Conservation (phyloP, 2,329 filamentous ascomycete genomes). For the Didymosphaeria variabile region DNA sequence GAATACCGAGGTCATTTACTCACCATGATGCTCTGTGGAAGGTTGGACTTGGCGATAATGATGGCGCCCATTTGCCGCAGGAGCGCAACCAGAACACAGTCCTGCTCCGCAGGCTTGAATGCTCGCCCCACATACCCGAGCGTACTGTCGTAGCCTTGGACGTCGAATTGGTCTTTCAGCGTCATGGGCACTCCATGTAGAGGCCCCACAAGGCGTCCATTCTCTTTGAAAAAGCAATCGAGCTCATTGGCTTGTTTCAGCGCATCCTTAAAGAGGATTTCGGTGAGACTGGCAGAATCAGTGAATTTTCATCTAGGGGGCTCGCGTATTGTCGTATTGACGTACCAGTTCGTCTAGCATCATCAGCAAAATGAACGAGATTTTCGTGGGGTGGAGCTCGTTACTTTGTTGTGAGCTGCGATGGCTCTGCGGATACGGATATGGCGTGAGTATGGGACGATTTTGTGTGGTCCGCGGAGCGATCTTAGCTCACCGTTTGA, state of each 20-base stretch:
- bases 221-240: constrained; percentile 50
- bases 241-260: constrained; percentile 52
- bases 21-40: constrained; percentile 67
- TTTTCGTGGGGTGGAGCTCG: constrained; percentile 13
- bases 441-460: constrained; percentile 49
- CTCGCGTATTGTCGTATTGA: constrained; percentile 57
- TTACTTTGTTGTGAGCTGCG: constrained; percentile 42
- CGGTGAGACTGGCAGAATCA: constrained; percentile 60
- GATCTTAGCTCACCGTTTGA: constrained; percentile 37
- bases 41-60: constrained; percentile 61
- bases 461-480: constrained; percentile 1
- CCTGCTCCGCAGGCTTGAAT: constrained; percentile 58
- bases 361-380: constrained; percentile 2
- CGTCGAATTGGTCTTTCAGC: constrained; percentile 61
- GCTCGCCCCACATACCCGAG: constrained; percentile 73
- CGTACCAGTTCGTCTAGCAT: constrained; percentile 51
- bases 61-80: constrained; percentile 62
- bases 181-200: constrained; percentile 60
- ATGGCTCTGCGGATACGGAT: constrained; percentile 34
- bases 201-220: constrained; percentile 53
- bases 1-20: constrained; percentile 19
- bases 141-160: constrained; percentile 56
- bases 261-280: constrained; percentile 58
- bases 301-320: constrained; percentile 40
- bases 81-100: constrained; percentile 65